Evolutionary conservation across 139 green algal genomes (phyloP).

Genomic region (Closterium sp.): DNA sequence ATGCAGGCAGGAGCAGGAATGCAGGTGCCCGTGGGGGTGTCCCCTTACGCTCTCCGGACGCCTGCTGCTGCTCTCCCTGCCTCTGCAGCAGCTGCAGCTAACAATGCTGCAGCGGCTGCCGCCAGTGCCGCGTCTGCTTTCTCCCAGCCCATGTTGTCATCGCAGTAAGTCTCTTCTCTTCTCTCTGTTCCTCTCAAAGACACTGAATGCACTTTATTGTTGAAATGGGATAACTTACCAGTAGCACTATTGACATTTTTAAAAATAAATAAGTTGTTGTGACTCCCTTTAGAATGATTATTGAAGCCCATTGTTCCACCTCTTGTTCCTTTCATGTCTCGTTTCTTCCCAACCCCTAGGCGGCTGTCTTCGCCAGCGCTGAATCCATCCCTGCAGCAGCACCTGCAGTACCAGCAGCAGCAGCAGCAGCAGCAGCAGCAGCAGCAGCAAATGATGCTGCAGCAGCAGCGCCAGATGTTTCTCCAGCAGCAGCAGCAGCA

Average conservation of each 20-base stretch:
- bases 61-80: not conserved
- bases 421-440: slow-evolving; percentile 1
- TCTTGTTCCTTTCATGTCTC: not conserved
- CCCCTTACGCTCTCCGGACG: not conserved
- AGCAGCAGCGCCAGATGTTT: not conserved
- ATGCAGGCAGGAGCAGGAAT: not conserved
- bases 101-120: not conserved
- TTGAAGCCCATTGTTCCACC: no score
- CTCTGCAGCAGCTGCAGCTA: not conserved
- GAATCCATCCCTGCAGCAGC: not conserved
- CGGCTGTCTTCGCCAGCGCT: not conserved
- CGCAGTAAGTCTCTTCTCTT: not conserved
- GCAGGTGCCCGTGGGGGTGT: not conserved
- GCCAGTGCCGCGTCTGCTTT: not conserved
- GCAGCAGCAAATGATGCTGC: not conserved
- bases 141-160: not conserved
- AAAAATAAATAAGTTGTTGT: no score
- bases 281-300: no score
- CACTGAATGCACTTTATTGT: no score
- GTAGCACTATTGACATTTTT: no score
- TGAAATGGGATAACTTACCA: no score
- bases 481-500: not conserved
- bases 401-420: not conserved
- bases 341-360: not conserved
- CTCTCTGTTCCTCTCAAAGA: no score